Conservation (phyloP, 495 filamentous ascomycete genomes). For the Filosporella fistucella region DNA sequence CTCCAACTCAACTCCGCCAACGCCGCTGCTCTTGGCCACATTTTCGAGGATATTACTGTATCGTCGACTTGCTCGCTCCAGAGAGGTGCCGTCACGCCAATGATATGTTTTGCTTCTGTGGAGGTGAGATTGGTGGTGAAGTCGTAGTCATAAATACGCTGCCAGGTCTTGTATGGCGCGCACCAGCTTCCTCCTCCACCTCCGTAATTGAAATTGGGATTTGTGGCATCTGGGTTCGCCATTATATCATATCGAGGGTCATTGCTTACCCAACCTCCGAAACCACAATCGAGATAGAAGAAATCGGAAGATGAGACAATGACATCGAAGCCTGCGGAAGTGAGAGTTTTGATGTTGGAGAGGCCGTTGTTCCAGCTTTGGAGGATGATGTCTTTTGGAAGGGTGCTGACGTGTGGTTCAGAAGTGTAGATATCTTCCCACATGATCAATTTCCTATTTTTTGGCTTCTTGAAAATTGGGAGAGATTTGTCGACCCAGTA, state of each 20-base stretch:
- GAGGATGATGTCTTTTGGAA: slow-evolving; percentile 48
- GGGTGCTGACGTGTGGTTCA: slow-evolving; percentile 34
- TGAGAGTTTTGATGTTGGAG: slow-evolving; percentile 46
- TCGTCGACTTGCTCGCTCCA: slow-evolving; percentile 55
- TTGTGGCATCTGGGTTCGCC: slow-evolving; percentile 36
- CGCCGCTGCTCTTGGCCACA: slow-evolving; percentile 54
- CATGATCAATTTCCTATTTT: slow-evolving; percentile 46
- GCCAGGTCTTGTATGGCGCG: slow-evolving; percentile 56
- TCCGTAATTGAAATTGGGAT: slow-evolving; percentile 45
- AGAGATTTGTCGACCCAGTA: slow-evolving; percentile 51
- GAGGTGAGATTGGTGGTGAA: slow-evolving; percentile 46
- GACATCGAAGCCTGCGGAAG: slow-evolving; percentile 45
- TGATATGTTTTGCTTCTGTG: slow-evolving; percentile 37
- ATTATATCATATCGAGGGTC: slow-evolving; percentile 48
- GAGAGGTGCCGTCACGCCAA: slow-evolving; percentile 46
- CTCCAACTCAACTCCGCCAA: slow-evolving; percentile 48
- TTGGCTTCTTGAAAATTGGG: slow-evolving; percentile 42
- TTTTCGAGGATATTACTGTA: slow-evolving; percentile 37
- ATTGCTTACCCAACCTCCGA: slow-evolving; percentile 48
- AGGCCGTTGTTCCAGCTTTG: slow-evolving; percentile 53
- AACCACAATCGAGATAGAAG: slow-evolving; percentile 54
- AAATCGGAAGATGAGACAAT: slow-evolving; percentile 51
- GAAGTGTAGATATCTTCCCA: slow-evolving; percentile 48
- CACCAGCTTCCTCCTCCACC: slow-evolving; percentile 54
- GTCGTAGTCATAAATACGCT: slow-evolving; percentile 57